Conservation (phyloP, 108 stramenopile species). For the Skeletonema tropicum region DNA sequence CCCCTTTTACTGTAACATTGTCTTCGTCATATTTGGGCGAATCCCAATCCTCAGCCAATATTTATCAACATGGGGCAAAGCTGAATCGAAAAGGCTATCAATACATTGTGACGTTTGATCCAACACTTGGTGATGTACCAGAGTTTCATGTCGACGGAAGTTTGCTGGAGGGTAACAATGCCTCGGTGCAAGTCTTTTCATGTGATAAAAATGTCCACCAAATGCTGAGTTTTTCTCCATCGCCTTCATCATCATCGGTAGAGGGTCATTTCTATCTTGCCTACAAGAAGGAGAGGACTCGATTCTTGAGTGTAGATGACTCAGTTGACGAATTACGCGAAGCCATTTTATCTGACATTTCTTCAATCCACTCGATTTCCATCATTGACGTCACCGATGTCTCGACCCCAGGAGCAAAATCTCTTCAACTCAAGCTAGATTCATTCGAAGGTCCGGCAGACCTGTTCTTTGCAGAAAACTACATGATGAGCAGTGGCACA, state of each 20-base stretch:
- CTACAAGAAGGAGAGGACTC: conserved; percentile 50
- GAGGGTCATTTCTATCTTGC: conserved; percentile 60
- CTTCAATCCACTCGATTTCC: conserved; percentile 42
- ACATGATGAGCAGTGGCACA: conserved; percentile 35
- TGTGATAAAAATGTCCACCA: conserved; percentile 63
- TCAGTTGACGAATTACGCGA: conserved; percentile 43
- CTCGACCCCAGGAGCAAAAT: conserved; percentile 9
- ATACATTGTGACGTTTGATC: conserved; percentile 78
- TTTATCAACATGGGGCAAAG: conserved; percentile 46
- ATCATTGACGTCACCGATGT: conserved; percentile 15
- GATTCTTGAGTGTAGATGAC: conserved; percentile 41
- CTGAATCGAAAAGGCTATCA: conserved; percentile 55
- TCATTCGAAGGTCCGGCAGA: conserved; percentile 20
- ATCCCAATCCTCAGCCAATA: conserved; percentile 16
- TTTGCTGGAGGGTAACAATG: conserved; percentile 32
- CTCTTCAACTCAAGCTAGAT: conserved; percentile 15
- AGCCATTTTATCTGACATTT: conserved; percentile 47
- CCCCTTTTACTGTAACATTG: conserved; percentile 56
- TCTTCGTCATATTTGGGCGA: conserved; percentile 53
- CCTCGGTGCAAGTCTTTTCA: conserved; percentile 40
- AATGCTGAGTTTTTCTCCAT: conserved; percentile 15
- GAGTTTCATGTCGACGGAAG: conserved; percentile 49
- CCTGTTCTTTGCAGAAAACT: conserved; percentile 45
- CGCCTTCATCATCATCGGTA: conserved; percentile 18
- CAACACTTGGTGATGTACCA: conserved; percentile 64